Conservation (phyloP, 352 stramenopile species). For the Globisporangium irregulare region DNA sequence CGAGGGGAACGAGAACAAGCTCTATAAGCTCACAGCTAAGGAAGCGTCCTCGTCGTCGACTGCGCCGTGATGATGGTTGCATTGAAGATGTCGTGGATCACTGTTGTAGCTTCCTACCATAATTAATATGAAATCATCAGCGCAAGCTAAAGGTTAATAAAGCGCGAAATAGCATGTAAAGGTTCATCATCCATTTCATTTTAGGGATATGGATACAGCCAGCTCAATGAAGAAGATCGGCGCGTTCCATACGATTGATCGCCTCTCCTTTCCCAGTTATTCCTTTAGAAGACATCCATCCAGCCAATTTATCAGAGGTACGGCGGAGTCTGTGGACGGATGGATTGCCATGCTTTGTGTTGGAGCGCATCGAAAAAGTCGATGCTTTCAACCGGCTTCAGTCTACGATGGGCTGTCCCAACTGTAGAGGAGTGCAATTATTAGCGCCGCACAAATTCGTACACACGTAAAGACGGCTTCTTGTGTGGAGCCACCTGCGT, state of each 20-base stretch:
- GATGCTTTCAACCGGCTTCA: not conserved
- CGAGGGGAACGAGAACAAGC: slow-evolving; percentile 44
- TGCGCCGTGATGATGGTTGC: not conserved
- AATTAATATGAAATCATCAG: not conserved
- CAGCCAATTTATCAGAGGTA: not conserved
- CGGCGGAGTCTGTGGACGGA: not conserved
- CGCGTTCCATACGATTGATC: not conserved
- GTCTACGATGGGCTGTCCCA: not conserved
- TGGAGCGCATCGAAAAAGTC: not conserved
- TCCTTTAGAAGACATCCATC: too few relatives aligned
- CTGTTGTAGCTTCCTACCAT: not conserved
- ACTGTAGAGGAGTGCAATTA: not conserved
- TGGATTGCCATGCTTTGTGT: not conserved
- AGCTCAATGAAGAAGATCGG: slow-evolving; percentile 1
- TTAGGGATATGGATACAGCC: not conserved
- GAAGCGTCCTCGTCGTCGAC: not conserved
- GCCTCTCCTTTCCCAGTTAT: not conserved
- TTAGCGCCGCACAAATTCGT: not conserved
- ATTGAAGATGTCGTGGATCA: not conserved
- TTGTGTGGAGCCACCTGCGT: not conserved
- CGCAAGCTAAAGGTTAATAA: not conserved
- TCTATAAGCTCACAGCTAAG: slow-evolving; percentile 25
- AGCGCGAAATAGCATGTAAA: not conserved
- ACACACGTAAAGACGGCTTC: not conserved
- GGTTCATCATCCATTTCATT: not conserved